phyloP scores from a whole-genome alignment of 176 grass and related monocot species.

The Juncus inflexus region DNA sequence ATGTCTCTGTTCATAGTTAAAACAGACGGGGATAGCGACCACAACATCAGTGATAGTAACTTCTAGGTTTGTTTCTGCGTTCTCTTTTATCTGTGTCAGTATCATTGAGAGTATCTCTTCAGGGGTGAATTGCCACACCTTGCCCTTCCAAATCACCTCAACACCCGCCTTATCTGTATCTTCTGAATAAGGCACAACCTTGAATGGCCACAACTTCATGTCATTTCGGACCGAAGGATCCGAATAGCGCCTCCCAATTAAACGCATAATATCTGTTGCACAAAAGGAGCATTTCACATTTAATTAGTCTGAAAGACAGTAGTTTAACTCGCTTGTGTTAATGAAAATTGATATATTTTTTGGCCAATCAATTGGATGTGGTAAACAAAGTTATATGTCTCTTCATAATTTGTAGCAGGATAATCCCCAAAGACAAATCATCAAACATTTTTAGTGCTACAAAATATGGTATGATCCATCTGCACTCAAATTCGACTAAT shows the following conservation, averaged over 20 bases:
- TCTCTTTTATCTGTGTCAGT: constrained; percentile 22
- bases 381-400: too few relatives aligned
- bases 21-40: constrained; percentile 27
- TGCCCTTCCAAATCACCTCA: constrained; percentile 27
- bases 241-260: constrained; percentile 24
- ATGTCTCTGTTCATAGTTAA: constrained; percentile 32
- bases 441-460: too few relatives aligned
- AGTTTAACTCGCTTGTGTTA: too few relatives aligned
- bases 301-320: too few relatives aligned
- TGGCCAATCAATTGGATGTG: too few relatives aligned
- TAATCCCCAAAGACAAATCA: too few relatives aligned
- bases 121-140: constrained; percentile 26
- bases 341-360: too few relatives aligned
- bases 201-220: constrained; percentile 38
- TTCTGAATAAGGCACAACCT: constrained; percentile 12
- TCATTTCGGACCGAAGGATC: constrained; percentile 26
- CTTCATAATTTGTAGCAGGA: too few relatives aligned
- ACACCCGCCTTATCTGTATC: constrained; percentile 25
- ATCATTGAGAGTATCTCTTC: constrained; percentile 39
- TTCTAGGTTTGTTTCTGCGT: constrained; percentile 23
- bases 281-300: not conserved
- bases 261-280: constrained; percentile 28
- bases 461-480: too few relatives aligned
- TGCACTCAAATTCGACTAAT: too few relatives aligned
- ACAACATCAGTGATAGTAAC: constrained; percentile 24